These are phyloP conservation scores for Melocanna baccifera DNA, from an alignment of 176 grass and related monocot genomes.

Conservation along the genomic window DNA sequence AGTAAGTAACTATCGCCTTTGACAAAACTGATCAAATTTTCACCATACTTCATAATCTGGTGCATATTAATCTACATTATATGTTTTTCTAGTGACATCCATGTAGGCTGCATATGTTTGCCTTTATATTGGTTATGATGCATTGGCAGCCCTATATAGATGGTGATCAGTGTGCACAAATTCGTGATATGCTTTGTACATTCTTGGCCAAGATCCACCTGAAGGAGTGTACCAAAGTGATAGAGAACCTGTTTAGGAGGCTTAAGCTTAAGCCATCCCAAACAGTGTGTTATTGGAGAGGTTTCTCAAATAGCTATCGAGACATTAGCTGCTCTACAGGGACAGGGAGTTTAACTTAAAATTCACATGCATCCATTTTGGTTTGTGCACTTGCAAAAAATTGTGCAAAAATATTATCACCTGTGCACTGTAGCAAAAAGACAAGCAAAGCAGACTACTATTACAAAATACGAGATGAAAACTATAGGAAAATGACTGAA, in stretches of 20 bases:
- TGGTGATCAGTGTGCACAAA: neutral
- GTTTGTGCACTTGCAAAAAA: neutral
- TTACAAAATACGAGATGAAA: neutral
- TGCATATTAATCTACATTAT: slow-evolving; percentile 19
- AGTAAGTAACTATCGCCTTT: slow-evolving; percentile 44
- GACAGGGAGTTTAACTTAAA: neutral
- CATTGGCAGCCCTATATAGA: neutral
- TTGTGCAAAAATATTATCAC: neutral
- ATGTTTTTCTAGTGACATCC: neutral
- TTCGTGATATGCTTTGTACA: neutral
- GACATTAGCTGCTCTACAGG: neutral
- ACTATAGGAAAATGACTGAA: neutral
- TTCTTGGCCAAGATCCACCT: neutral
- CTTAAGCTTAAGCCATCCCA: neutral
- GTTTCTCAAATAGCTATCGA: neutral
- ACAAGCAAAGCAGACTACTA: neutral
- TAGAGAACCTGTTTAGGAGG: neutral
- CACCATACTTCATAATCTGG: neutral
- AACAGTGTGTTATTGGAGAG: neutral
- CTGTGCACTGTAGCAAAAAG: neutral
- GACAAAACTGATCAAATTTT: neutral
- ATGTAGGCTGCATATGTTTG: neutral
- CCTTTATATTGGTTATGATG: neutral
- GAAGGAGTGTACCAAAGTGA: neutral
- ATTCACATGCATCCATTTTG: neutral